phyloP scores from a whole-genome alignment of 176 grass and related monocot genomes.

The maize (Zea mays) region DNA sequence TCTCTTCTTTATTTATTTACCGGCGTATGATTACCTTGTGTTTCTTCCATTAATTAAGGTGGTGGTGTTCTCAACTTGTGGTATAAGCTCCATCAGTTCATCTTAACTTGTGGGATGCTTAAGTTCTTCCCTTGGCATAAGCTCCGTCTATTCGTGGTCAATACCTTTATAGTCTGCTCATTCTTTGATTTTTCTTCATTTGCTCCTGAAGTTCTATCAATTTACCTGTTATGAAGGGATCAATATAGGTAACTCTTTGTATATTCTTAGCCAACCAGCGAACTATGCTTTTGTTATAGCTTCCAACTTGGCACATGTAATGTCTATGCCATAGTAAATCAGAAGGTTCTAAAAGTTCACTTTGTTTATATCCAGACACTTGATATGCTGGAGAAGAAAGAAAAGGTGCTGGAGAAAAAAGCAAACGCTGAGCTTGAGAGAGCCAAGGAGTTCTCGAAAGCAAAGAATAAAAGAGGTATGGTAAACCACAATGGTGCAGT shows the following conservation, averaged over 20 bases:
- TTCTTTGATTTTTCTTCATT: background rate
- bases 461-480: constrained; percentile 75
- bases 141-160: background rate
- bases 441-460: constrained; percentile 75
- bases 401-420: constrained; percentile 71
- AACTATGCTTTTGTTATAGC: background rate
- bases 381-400: constrained; percentile 81
- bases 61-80: too few relatives aligned
- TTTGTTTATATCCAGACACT: constrained; percentile 59
- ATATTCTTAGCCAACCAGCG: background rate
- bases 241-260: background rate
- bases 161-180: background rate
- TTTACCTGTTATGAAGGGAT: background rate
- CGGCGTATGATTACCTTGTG: background rate
- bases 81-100: too few relatives aligned
- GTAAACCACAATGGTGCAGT: background rate
- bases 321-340: background rate
- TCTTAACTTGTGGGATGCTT: background rate
- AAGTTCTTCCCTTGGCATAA: background rate
- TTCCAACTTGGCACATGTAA: background rate
- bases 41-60: background rate
- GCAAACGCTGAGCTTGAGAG: constrained; percentile 65
- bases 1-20: background rate
- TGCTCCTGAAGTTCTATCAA: background rate
- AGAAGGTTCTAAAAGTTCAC: background rate